phyloP scores from a whole-genome alignment of 1,139 yeast genomes.

The Scheffersomyces illinoinensis region DNA sequence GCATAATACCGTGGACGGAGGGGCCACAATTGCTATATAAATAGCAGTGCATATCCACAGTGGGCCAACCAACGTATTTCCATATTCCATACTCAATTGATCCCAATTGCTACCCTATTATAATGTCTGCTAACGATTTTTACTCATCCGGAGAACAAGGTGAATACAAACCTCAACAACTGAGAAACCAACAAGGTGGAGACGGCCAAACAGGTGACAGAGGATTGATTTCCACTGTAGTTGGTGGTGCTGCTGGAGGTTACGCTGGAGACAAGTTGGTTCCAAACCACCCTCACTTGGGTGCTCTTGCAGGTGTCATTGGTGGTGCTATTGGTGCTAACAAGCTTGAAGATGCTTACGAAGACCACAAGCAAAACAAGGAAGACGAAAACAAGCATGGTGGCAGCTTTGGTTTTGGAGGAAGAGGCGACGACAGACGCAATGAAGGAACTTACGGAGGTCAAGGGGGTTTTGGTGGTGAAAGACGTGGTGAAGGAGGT shows the following conservation, averaged over 20 bases:
- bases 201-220: constrained; percentile 47
- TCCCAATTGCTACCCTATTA: constrained; percentile 1
- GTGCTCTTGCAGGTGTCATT: constrained; percentile 59
- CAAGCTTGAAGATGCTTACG: constrained; percentile 47
- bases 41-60: not conserved
- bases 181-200: constrained; percentile 14
- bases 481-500: constrained; percentile 11
- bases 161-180: constrained; percentile 26
- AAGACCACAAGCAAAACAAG: constrained; percentile 14
- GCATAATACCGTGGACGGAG: not conserved
- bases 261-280: constrained; percentile 47
- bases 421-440: constrained; percentile 9
- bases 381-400: constrained; percentile 10
- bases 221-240: constrained; percentile 54
- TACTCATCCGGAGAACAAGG: constrained; percentile 52
- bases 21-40: not conserved
- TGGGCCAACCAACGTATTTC: not conserved
- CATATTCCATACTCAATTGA: not conserved
- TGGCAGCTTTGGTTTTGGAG: constrained; percentile 12
- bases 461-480: constrained; percentile 8
- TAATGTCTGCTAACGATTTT: constrained; percentile 65
- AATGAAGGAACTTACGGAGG: constrained; percentile 11
- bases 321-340: constrained; percentile 63
- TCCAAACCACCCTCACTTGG: constrained; percentile 49
- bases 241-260: constrained; percentile 66